These are phyloP conservation scores for Saccharomyces paradoxus DNA, from an alignment of 805 yeast genomes.

Conservation along the genomic window DNA sequence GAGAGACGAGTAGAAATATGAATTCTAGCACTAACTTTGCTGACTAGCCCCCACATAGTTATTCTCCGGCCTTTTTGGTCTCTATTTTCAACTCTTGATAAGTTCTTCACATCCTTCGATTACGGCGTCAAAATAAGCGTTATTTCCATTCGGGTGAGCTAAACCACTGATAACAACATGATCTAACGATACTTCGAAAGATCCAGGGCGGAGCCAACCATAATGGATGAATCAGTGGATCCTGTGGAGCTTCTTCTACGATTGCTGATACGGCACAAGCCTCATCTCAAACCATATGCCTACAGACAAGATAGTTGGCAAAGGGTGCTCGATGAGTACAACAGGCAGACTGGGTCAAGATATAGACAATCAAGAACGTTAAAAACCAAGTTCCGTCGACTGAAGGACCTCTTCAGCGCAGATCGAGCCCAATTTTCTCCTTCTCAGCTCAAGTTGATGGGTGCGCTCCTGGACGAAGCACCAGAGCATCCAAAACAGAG, in stretches of 20 bases:
- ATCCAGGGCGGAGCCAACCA: neutral
- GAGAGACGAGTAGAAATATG: neutral
- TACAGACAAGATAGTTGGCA: conserved; percentile 24
- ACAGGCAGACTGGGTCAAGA: conserved; percentile 13
- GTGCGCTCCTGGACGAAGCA: conserved; percentile 7
- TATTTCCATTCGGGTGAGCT: neutral
- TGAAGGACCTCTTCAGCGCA: conserved; percentile 10
- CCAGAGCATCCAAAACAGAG: neutral
- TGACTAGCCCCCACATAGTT: neutral
- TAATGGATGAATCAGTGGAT: conserved; percentile 4
- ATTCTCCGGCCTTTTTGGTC: neutral
- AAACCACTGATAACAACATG: neutral
- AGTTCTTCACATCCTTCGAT: neutral
- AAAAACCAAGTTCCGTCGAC: conserved; percentile 22
- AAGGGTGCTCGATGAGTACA: conserved; percentile 20
- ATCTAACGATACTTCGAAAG: neutral
- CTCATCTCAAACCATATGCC: conserved; percentile 23
- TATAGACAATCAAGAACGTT: conserved; percentile 27
- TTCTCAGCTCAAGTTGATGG: conserved; percentile 8
- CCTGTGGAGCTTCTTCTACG: conserved; percentile 15
- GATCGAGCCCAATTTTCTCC: conserved; percentile 7
- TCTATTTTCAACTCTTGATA: neutral
- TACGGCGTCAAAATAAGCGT: conserved; percentile 1
- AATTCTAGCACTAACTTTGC: neutral
- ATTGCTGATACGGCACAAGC: conserved; percentile 21